A percentile compares a stretch with the other conserved stretches of the same genome.
phyloP scores from a whole-genome alignment of 495 filamentous ascomycete genomes.

The Talaromyces ruber region DNA sequence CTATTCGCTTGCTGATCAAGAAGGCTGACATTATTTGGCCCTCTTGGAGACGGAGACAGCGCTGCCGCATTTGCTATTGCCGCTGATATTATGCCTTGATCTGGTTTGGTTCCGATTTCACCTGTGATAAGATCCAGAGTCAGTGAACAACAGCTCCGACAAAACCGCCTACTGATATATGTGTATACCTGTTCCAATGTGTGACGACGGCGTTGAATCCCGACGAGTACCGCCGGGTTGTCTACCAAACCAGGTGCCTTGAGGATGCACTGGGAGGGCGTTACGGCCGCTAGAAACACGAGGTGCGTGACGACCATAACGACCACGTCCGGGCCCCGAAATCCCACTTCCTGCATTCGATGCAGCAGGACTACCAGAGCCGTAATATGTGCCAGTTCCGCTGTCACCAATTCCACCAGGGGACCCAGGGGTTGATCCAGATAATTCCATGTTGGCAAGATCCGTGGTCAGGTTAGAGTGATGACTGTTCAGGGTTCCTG shows the following conservation, averaged over 20 bases:
- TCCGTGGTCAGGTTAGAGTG: constrained; percentile 53
- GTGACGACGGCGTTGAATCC: constrained; percentile 31
- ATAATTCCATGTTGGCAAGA: constrained; percentile 54
- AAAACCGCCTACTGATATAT: background rate
- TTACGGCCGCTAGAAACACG: constrained; percentile 50
- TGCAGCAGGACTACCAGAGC: constrained; percentile 39
- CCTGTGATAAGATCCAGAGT: constrained; percentile 11
- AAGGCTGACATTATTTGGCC: constrained; percentile 67
- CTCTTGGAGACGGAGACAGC: constrained; percentile 47
- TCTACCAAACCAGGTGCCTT: constrained; percentile 25
- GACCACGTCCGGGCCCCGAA: constrained; percentile 71
- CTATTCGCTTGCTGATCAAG: constrained; percentile 58
- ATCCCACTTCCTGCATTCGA: constrained; percentile 50
- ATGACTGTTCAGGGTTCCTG: constrained; percentile 58
- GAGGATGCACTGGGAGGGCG: constrained; percentile 45
- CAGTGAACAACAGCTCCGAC: constrained; percentile 4
- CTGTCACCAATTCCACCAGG: constrained; percentile 32
- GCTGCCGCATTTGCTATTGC: constrained; percentile 88
- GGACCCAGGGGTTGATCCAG: constrained; percentile 34
- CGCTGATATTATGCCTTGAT: constrained; percentile 74
- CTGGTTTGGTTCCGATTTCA: constrained; percentile 26
- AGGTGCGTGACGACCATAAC: constrained; percentile 53
- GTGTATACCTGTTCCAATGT: constrained; percentile 27
- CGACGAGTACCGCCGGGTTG: constrained; percentile 26
- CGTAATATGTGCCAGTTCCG: constrained; percentile 48